Base-by-base conservation (phyloP, 208 protist species). In the Naegleria lovaniensis region DNA sequence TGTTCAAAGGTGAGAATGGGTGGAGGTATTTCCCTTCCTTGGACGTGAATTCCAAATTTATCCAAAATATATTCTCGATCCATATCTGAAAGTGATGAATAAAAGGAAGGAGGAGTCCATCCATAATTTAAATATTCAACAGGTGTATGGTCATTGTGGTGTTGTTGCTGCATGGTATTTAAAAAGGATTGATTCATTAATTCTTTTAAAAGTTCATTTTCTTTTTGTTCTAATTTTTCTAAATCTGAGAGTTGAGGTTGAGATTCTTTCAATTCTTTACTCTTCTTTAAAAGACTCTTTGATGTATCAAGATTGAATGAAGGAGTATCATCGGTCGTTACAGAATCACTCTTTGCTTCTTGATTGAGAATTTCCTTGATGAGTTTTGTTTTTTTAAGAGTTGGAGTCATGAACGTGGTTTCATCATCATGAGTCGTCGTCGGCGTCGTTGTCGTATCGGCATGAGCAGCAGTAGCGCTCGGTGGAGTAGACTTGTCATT, bases 1-100 rank as follows among this genome's bases (percentile, higher is more conserved):
- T 91, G 39, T 38, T 36, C 16, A 41, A 92, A 92, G 0, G 39
- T 39, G 7, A 85, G 19, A 11, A 88, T 90, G 0, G 88, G 91
- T 59, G 89, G 89, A 48, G 91, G 79, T 55, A 76, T 36, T 15
- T 91, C 22, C 16, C 13, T 25, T 25, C 91, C 91, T 16, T 91
- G 11, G 0, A 92, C 91, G 5, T 67, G 16, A 16, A 92, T 67
- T 15, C 52, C 33, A 52, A 25, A 52, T 48, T 91, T 79, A 29
- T 67, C 43, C 51, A 38, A 67, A 22, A 92, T 91, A 5, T 22
- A 59, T 29, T 91, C 90, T 29, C 19, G 25, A n/a, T 89, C 90
- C n/a, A 33, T 48, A 33, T 15, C 33, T 88, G 87, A 40, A 33
- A 92, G 29, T 25, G 9, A 36, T n/a, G 0, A 4, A 87, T 41